A percentile compares a stretch with the other conserved stretches of the same genome.
Evolutionary conservation across 2,329 filamentous ascomycete genomes (phyloP).

Genomic region (Pseudocercospora crystallina): DNA sequence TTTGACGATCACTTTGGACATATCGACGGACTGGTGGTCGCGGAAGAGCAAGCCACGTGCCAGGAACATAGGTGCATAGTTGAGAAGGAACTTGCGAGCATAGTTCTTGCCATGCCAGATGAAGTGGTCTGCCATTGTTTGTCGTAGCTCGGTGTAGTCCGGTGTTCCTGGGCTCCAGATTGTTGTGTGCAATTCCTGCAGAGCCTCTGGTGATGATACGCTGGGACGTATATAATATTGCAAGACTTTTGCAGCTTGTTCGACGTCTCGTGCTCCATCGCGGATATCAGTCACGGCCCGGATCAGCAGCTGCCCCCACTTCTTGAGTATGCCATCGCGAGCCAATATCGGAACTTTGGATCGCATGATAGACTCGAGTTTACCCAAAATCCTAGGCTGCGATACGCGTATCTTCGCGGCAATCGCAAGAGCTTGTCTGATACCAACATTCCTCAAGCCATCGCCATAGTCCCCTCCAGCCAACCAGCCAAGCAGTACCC

Average conservation of each 20-base stretch:
- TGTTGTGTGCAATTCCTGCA: not conserved
- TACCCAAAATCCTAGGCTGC: not conserved
- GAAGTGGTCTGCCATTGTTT: not conserved
- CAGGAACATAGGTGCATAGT: not conserved
- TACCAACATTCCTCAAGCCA: not conserved
- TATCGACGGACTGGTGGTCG: not conserved
- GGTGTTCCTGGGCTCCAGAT: not conserved
- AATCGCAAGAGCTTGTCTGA: not conserved
- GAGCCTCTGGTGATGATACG: not conserved
- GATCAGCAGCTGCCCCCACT: no score
- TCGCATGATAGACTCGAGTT: not conserved
- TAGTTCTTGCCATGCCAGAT: constrained; percentile 1
- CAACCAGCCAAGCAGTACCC: not conserved
- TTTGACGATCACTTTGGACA: not conserved
- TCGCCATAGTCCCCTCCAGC: constrained; percentile 1
- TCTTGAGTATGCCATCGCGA: no score
- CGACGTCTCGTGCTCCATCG: not conserved
- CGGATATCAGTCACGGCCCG: no score
- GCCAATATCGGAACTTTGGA: no score
- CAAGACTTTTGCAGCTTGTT: not conserved
- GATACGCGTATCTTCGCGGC: not conserved
- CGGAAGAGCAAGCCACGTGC: not conserved
- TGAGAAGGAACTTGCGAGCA: constrained; percentile 2
- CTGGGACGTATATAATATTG: not conserved
- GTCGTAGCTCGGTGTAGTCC: not conserved